Evolutionary conservation across 345 rosid species (phyloP).

Genomic region (Ailanthus altissimus): DNA sequence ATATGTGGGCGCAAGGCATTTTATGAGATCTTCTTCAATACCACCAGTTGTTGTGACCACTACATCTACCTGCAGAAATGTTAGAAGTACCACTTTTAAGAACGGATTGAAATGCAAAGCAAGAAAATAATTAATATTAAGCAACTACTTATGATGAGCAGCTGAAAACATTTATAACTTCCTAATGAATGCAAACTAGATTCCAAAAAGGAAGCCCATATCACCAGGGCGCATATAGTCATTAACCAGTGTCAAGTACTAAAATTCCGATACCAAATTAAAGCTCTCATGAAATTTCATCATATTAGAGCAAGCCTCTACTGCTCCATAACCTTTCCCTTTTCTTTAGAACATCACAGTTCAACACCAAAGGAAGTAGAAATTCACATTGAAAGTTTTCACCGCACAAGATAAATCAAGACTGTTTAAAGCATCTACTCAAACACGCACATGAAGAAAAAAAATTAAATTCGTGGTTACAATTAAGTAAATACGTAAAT

Average conservation of each 20-base stretch:
- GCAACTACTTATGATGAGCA: not conserved
- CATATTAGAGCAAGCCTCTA: too few relatives aligned
- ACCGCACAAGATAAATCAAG: too few relatives aligned
- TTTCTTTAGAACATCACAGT: too few relatives aligned
- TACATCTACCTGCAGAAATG: conserved; percentile 77
- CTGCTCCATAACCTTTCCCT: too few relatives aligned
- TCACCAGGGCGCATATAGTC: not conserved
- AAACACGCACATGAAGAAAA: not conserved
- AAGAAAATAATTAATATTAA: not conserved
- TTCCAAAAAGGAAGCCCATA: not conserved
- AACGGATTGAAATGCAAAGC: conserved; percentile 1
- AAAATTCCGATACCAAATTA: not conserved
- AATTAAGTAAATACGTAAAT: not conserved
- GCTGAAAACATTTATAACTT: not conserved
- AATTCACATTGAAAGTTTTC: too few relatives aligned
- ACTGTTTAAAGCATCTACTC: not conserved
- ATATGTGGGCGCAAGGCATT: conserved; percentile 90
- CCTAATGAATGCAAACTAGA: not conserved
- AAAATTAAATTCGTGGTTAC: not conserved
- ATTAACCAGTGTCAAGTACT: not conserved
- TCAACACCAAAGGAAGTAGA: too few relatives aligned
- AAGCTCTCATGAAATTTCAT: too few relatives aligned
- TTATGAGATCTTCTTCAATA: conserved; percentile 93
- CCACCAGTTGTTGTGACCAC: conserved; percentile 95
- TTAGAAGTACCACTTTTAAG: conserved; percentile 3